Conservation (phyloP, 2,329 filamentous ascomycete genomes). For the Orbilia javanica region DNA sequence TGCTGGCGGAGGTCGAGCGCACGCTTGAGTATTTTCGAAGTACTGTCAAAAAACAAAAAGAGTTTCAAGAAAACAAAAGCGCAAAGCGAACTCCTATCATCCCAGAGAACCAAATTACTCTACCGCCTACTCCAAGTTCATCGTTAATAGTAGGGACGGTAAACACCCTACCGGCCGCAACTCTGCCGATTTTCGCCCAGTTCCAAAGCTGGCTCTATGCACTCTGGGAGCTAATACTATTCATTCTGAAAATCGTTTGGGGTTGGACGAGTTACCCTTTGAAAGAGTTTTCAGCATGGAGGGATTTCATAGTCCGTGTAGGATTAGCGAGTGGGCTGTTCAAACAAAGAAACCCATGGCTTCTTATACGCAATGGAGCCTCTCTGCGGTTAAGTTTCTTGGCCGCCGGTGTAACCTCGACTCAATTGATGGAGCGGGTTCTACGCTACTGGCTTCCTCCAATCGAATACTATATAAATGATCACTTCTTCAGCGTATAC, state of each 20-base stretch:
- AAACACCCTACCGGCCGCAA: not conserved
- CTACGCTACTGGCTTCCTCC: slow-evolving; percentile 2
- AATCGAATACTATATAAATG: not conserved
- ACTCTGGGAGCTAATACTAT: not conserved
- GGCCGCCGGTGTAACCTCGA: no score
- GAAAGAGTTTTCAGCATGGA: not conserved
- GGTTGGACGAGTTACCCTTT: not conserved
- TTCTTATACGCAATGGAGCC: not conserved
- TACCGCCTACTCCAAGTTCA: not conserved
- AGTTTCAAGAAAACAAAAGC: not conserved
- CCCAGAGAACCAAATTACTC: not conserved
- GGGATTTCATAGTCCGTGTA: not conserved
- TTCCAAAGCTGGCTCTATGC: not conserved
- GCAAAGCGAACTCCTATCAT: not conserved
- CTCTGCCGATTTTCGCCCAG: not conserved
- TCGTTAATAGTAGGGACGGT: not conserved
- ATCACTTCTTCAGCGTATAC: not conserved
- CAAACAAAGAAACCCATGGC: no score
- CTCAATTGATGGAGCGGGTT: not conserved
- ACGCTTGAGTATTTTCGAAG: slow-evolving; percentile 14
- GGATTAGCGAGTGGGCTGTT: not conserved
- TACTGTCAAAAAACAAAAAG: slow-evolving; percentile 7
- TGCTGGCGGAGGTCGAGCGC: slow-evolving; percentile 2
- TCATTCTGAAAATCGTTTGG: not conserved
- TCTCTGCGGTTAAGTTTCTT: not conserved